Conservation (phyloP, 352 stramenopile genomes). For the Blastocystis hominis region DNA sequence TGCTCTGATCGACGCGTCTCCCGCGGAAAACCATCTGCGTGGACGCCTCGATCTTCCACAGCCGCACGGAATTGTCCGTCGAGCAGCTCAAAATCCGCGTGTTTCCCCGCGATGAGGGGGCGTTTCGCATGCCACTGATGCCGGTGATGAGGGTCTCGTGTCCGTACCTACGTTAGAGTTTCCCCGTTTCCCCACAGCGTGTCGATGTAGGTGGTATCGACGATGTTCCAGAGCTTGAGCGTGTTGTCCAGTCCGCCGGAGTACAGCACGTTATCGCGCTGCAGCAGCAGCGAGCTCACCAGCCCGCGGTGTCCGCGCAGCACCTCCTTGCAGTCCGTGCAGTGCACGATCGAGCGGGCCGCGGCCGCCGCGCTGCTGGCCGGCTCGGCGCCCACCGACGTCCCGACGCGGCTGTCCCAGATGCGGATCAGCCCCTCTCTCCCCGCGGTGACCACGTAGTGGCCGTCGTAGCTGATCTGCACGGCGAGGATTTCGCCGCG, state of each 20-base stretch:
- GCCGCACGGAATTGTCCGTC: constrained; percentile 77
- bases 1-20: constrained; percentile 67
- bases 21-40: constrained; percentile 84
- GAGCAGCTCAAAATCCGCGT: constrained; percentile 69
- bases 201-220: constrained; percentile 85
- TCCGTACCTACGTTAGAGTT: constrained; percentile 57
- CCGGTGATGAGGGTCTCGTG: constrained; percentile 31
- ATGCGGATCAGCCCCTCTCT: constrained; percentile 80
- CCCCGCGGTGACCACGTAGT: constrained; percentile 78
- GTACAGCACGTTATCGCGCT: constrained; percentile 67
- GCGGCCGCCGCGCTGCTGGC: not conserved
- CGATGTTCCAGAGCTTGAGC: constrained; percentile 87
- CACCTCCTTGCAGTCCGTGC: constrained; percentile 35
- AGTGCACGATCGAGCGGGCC: not conserved
- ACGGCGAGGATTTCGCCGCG: constrained; percentile 70
- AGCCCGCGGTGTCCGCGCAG: constrained; percentile 17
- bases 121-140: not conserved
- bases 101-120: not conserved
- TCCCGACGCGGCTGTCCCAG: constrained; percentile 64
- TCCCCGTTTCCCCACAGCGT: constrained; percentile 78
- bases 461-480: constrained; percentile 77
- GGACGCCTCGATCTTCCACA: constrained; percentile 87
- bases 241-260: constrained; percentile 79
- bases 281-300: constrained; percentile 21
- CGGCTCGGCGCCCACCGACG: not conserved